Evolutionary conservation across 2,329 filamentous ascomycete genomes (phyloP).

Genomic region (Mycosphaerelloides madeirae): DNA sequence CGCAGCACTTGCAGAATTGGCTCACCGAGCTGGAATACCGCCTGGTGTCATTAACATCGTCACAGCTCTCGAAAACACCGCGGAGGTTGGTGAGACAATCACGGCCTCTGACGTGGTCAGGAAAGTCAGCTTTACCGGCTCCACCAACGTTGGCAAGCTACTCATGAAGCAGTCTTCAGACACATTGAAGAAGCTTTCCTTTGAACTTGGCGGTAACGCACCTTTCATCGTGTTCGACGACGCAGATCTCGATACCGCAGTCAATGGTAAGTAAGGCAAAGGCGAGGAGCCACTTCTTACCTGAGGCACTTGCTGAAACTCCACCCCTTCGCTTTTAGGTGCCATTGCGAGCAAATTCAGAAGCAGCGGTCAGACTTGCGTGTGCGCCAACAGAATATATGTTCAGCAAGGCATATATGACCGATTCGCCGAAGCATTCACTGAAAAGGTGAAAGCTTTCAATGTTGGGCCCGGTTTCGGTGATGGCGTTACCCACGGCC

Average conservation of each 20-base stretch:
- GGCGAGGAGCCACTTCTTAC: too few relatives aligned
- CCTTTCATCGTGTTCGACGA: constrained; percentile 98
- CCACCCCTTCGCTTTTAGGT: too few relatives aligned
- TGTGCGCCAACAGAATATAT: constrained; percentile 72
- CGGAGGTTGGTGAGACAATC: constrained; percentile 69
- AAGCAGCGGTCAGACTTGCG: constrained; percentile 91
- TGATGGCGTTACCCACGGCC: constrained; percentile 69
- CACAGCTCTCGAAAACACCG: constrained; percentile 72
- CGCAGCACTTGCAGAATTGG: constrained; percentile 81
- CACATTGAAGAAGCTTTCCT: constrained; percentile 79
- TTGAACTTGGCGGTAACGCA: constrained; percentile 91
- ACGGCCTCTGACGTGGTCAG: constrained; percentile 72
- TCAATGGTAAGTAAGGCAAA: constrained; percentile 69
- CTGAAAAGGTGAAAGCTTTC: constrained; percentile 68
- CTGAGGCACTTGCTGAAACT: too few relatives aligned
- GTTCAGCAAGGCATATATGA: constrained; percentile 76
- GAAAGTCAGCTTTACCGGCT: constrained; percentile 88
- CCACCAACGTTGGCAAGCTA: constrained; percentile 61
- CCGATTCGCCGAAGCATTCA: constrained; percentile 63
- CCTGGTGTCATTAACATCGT: constrained; percentile 88
- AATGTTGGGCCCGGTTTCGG: constrained; percentile 71
- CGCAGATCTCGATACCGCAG: constrained; percentile 76
- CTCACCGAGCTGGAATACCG: constrained; percentile 80
- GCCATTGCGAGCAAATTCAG: constrained; percentile 79
- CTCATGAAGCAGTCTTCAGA: constrained; percentile 85